Conservation (phyloP, 2,329 filamentous ascomycete genomes). For the Incumbomyces lentus region DNA sequence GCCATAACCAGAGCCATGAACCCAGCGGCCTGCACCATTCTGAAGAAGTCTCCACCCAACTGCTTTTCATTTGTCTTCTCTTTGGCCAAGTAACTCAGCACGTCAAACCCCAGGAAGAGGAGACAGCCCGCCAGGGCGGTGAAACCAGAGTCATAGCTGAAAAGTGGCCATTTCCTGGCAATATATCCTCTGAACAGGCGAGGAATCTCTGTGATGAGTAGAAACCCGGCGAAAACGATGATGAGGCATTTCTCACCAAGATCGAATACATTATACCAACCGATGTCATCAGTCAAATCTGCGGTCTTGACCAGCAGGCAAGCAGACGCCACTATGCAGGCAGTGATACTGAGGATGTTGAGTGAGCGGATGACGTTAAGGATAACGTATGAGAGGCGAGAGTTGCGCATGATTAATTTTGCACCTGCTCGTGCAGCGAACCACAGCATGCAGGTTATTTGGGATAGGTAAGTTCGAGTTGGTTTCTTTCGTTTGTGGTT, state of each 20-base stretch:
- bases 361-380: slow-evolving; percentile 6
- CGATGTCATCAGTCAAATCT: slow-evolving; percentile 1
- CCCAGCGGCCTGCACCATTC: slow-evolving; percentile 4
- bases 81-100: slow-evolving; percentile 5
- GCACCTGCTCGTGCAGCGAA: not conserved
- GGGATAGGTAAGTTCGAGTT: too few species aligned
- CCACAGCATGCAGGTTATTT: not conserved
- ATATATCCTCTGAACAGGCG: not conserved
- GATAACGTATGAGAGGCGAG: not conserved
- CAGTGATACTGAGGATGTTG: slow-evolving; percentile 2
- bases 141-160: slow-evolving; percentile 1
- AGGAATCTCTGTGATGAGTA: slow-evolving; percentile 2
- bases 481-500: too few species aligned
- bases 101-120: slow-evolving; percentile 2
- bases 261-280: slow-evolving; percentile 3
- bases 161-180: slow-evolving; percentile 1
- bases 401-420: slow-evolving; percentile 6
- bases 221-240: not conserved
- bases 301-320: slow-evolving; percentile 3
- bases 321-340: slow-evolving; percentile 2
- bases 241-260: slow-evolving; percentile 3
- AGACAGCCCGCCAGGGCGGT: not conserved
- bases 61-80: slow-evolving; percentile 1
- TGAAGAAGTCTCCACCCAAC: slow-evolving; percentile 2
- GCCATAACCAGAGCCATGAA: slow-evolving; percentile 3